Evolutionary conservation across 2,329 filamentous ascomycete species (phyloP).

Genomic region (Ophioceras dolichostomum): DNA sequence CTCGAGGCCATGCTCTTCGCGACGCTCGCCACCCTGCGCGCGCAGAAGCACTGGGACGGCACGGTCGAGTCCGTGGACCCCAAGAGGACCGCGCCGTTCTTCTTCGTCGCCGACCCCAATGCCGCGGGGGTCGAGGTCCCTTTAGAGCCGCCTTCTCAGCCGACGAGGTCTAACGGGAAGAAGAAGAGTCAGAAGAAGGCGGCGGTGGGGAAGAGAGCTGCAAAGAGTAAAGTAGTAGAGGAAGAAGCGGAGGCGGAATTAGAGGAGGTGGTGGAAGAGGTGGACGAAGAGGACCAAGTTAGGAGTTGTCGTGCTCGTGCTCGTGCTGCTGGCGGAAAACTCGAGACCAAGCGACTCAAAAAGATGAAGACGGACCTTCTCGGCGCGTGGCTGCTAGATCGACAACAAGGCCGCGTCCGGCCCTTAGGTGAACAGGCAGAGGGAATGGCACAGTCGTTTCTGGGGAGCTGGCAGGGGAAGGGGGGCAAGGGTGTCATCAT

Average conservation of each 20-base stretch:
- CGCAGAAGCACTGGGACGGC: slow-evolving; percentile 27
- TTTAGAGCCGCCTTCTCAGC: no score
- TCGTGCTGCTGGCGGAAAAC: no score
- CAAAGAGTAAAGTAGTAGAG: no score
- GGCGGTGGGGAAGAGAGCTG: slow-evolving; percentile 20
- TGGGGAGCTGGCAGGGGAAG: slow-evolving; percentile 5
- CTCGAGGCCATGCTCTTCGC: slow-evolving; percentile 75
- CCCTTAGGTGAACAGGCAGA: not conserved
- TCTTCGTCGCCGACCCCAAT: slow-evolving; percentile 7
- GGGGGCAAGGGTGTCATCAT: slow-evolving; percentile 4
- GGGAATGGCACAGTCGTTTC: slow-evolving; percentile 5
- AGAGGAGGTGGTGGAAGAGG: slow-evolving; percentile 2
- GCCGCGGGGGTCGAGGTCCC: no score
- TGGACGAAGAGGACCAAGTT: slow-evolving; percentile 8
- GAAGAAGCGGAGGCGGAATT: no score
- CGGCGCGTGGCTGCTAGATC: slow-evolving; percentile 3
- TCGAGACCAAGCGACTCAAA: slow-evolving; percentile 8
- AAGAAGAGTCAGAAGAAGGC: slow-evolving; percentile 17
- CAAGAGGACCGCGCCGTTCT: not conserved
- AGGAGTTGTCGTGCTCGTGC: no score
- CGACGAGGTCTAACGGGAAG: slow-evolving; percentile 3
- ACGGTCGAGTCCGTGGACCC: slow-evolving; percentile 38
- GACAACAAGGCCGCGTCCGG: no score
- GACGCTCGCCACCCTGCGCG: slow-evolving; percentile 43
- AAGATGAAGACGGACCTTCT: slow-evolving; percentile 12